Base-by-base conservation (phyloP, 2,329 filamentous ascomycete genomes). In the Ophiostoma piceae region DNA sequence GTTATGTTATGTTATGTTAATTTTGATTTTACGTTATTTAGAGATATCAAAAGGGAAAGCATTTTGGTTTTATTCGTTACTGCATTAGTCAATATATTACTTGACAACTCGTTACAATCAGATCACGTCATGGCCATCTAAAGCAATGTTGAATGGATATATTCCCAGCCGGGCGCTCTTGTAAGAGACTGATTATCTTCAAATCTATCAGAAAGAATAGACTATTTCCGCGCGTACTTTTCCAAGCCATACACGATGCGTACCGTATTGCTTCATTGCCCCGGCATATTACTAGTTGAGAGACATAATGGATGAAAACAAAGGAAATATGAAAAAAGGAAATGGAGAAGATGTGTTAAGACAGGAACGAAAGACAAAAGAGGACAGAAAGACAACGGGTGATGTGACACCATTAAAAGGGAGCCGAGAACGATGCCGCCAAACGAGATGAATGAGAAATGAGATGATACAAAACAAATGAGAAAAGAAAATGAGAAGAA, bases 161-260 rank as follows among this genome's bases (percentile, higher is more conserved):
- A 41, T 66, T 66, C 43, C 65, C 37, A 43, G 22, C 8, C 65
- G 37, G 37, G 37, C 41, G 35, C 19, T 66, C 35, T 26, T n/a
- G 19, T 66, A 32, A 19, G 22, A 65, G 62, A 65, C 62, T 47
- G 7, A 22, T 35, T 39, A 22, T 16, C 57, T 16, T 62, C n/a
- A 32, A 39, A 64, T 35, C 35, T 35, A 35, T 8, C 35, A 35
- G 26, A 35, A 35, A 35, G 35, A 35, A 35, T 35, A 62, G 32
- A 66, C n/a, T n/a, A 22, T 66, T 66, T 43, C 64, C 37, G 64
- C n/a, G 64, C 64, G 37, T 66, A 41, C 65, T 66, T 66, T 66
- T 66, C 65, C 65, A 66, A 66, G 65, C 65, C 65, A 65, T 65
- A 65, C 62, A 65, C 62, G 62, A 65, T 62, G 57, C 57, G 22